Evolutionary conservation across 176 grass and related monocot genomes (phyloP).

Genomic region (Oryza australiensis): DNA sequence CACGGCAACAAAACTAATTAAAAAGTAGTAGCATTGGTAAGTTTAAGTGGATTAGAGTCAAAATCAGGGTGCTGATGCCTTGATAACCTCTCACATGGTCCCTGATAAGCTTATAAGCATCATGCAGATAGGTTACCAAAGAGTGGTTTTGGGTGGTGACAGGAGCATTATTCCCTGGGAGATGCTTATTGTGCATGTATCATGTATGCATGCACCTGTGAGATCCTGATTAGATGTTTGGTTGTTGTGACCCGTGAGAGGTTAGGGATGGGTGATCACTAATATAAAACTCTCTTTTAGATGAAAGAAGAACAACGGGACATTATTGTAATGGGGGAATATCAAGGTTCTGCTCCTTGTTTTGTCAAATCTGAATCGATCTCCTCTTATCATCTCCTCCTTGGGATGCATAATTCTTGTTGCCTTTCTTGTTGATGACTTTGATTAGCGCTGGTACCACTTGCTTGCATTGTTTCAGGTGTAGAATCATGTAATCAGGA

Average conservation of each 20-base stretch:
- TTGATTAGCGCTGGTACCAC: background rate
- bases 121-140: background rate
- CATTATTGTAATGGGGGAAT: background rate
- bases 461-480: background rate
- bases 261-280: constrained; percentile 18
- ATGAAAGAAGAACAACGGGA: background rate
- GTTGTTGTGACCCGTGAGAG: background rate
- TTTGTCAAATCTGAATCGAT: background rate
- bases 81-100: constrained; percentile 31
- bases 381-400: background rate
- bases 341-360: background rate
- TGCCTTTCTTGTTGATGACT: background rate
- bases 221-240: constrained; percentile 20
- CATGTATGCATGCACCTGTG: background rate
- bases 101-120: constrained; percentile 19
- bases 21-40: background rate
- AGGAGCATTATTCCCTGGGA: constrained; percentile 27
- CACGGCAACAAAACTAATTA: background rate
- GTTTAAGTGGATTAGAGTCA: background rate
- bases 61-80: constrained; percentile 5
- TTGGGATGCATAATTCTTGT: background rate
- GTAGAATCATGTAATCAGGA: background rate
- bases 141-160: background rate
- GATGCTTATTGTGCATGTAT: background rate
- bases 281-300: background rate